phyloP scores from a whole-genome alignment of 2,329 filamentous ascomycete species.

The Endoconidiophora polonica region DNA sequence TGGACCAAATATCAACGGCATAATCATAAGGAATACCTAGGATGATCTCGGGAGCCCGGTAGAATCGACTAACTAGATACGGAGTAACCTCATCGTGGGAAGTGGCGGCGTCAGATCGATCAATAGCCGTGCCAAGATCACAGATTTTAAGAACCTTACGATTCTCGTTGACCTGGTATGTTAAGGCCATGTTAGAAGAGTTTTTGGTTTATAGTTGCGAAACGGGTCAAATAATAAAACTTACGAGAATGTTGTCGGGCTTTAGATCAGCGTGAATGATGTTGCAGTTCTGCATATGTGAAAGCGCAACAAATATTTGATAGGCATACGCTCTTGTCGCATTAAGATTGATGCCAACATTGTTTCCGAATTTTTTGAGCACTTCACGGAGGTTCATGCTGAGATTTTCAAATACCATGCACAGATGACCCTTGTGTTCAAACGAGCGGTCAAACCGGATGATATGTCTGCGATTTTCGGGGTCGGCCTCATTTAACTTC shows the following conservation, averaged over 20 bases:
- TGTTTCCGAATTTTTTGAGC: slow-evolving; percentile 86
- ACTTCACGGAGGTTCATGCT: slow-evolving; percentile 87
- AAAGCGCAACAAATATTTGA: slow-evolving; percentile 83
- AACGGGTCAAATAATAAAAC: background rate
- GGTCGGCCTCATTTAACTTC: slow-evolving; percentile 70
- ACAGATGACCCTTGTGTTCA: slow-evolving; percentile 87
- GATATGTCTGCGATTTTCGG: slow-evolving; percentile 79
- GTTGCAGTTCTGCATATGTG: slow-evolving; percentile 77
- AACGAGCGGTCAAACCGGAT: slow-evolving; percentile 78
- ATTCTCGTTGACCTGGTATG: slow-evolving; percentile 51
- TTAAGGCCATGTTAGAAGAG: slow-evolving; percentile 14
- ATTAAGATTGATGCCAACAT: slow-evolving; percentile 76
- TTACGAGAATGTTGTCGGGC: slow-evolving; percentile 84
- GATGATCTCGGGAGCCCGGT: slow-evolving; percentile 92
- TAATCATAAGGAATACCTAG: slow-evolving; percentile 93
- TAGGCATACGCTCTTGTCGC: slow-evolving; percentile 81
- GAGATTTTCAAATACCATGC: slow-evolving; percentile 92
- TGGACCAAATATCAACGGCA: slow-evolving; percentile 92
- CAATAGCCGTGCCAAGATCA: slow-evolving; percentile 89
- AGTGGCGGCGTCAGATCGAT: slow-evolving; percentile 60
- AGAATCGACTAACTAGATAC: slow-evolving; percentile 93
- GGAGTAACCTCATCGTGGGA: slow-evolving; percentile 71
- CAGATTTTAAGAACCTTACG: slow-evolving; percentile 83
- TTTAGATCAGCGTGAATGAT: slow-evolving; percentile 94
- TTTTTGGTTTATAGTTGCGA: slow-evolving; percentile 12